These are phyloP conservation scores for Fibroporia radiculosa DNA, from an alignment of 768 basidiomycete species.

Conservation along the genomic window DNA sequence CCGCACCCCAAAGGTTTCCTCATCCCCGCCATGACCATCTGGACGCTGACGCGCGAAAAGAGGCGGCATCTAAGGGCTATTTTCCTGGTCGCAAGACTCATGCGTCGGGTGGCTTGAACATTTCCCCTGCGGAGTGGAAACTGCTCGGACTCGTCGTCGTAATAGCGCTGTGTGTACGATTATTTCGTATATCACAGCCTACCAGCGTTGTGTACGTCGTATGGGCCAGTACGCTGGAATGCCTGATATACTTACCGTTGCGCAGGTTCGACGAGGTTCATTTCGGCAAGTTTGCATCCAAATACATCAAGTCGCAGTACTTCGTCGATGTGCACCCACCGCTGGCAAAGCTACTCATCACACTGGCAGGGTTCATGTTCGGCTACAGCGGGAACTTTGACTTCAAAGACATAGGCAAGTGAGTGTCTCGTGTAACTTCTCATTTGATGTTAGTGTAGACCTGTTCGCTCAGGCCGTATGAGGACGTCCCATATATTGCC, in stretches of 20 bases:
- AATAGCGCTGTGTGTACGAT: constrained; percentile 71
- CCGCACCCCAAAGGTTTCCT: constrained; percentile 45
- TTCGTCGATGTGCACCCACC: constrained; percentile 97
- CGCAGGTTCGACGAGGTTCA: constrained; percentile 95
- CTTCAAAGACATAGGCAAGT: constrained; percentile 98
- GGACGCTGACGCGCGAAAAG: constrained; percentile 68
- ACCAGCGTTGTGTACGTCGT: constrained; percentile 85
- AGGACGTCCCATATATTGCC: constrained; percentile 86
- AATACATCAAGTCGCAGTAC: constrained; percentile 89
- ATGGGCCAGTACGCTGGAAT: too few species aligned
- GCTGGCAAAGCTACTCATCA: constrained; percentile 91
- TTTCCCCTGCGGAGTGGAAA: constrained; percentile 72
- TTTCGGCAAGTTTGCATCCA: constrained; percentile 93
- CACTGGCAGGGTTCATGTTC: constrained; percentile 77
- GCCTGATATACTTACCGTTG: background rate
- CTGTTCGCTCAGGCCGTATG: constrained; percentile 54
- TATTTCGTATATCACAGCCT: constrained; percentile 81
- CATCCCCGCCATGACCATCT: constrained; percentile 55
- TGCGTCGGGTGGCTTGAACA: constrained; percentile 51
- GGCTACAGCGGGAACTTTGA: constrained; percentile 93
- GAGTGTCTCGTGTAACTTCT: constrained; percentile 23
- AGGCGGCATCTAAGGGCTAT: constrained; percentile 60
- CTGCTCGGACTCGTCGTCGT: constrained; percentile 58
- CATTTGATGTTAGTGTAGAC: background rate
- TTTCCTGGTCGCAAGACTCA: constrained; percentile 38